Evolutionary conservation across 306 rosid species (phyloP), one percentile per base, ranked within the genome.

Genomic region (Malus sieversii): DNA sequence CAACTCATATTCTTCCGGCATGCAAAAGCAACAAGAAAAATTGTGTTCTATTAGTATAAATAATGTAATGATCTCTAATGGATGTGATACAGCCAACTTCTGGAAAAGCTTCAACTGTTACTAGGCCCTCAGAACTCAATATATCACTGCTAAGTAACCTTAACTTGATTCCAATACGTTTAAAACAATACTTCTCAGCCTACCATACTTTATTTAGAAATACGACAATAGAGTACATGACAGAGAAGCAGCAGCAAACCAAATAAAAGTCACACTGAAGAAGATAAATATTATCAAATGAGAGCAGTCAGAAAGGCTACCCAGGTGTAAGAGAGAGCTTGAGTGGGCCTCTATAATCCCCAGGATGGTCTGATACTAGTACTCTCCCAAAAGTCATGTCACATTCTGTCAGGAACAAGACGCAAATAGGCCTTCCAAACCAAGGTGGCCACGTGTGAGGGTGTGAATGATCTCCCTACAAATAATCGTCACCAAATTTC

Each of bases 381-480:
- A 76, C 57, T 87, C 90, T 89, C 69, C 99, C 99, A 77, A 95
- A 92, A 38, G 91, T 82, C 88, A 95, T 87, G 78, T 92, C 96
- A 75, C 99, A 95, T 77, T 92, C 97, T 42, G 97, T 92, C 82
- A 95, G 86, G 79, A 76, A 87, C 76, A 95, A 91, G 44, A 82
- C 63, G 29, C 85, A 78, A 73, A 92, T 84, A 30, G 99, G 99
- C 86, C 96, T 87, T 80, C 97, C 99, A 81, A 79, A 89, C 97
- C 97, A 92, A 52, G 78, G 53, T 1, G 97, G 97, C 88, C 89
- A 95, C 57, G 25, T 81, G 85, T 89, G 57, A 64, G 97, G 99
- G 75, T 89, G 93, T 66, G 99, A 92, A 78, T 92, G 93, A 82
- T 95, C 99, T 78, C 97, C 97, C 99, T 95, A 71, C 30, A 71